Evolutionary conservation across 768 basidiomycete genomes (phyloP).

Genomic region (Mycena albidolilacea): DNA sequence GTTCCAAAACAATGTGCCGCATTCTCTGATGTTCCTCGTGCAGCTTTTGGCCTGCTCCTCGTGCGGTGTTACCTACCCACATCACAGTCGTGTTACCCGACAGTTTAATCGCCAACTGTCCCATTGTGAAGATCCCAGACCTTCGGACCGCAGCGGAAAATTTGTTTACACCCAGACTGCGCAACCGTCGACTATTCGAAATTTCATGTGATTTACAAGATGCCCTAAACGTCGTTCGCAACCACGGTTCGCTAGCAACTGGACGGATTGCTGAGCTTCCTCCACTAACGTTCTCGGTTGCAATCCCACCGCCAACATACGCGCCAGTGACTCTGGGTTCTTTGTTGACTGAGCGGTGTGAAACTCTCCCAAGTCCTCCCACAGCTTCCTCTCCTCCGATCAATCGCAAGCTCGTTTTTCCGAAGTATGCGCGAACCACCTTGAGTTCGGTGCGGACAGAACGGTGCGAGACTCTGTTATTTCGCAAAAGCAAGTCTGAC

Average conservation of each 20-base stretch:
- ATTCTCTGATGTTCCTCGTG: no score
- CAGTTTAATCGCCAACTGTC: not conserved
- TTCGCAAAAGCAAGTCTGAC: not conserved
- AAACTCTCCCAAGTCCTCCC: no score
- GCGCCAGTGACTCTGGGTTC: not conserved
- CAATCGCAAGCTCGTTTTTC: no score
- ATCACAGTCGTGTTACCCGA: slow-evolving; percentile 5
- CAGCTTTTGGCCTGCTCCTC: slow-evolving; percentile 11
- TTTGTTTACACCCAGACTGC: slow-evolving; percentile 4
- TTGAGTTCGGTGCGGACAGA: not conserved
- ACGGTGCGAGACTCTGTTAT: not conserved
- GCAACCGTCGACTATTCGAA: slow-evolving; percentile 23
- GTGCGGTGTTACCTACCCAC: not conserved
- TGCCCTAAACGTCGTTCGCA: not conserved
- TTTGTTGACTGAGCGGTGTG: not conserved
- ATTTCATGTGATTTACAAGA: not conserved
- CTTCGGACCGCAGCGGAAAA: not conserved
- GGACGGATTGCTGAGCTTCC: not conserved
- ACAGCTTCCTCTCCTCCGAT: no score
- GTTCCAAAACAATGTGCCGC: no score
- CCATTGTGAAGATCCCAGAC: slow-evolving; percentile 7
- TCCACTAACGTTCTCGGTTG: not conserved
- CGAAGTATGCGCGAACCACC: no score
- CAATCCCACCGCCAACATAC: not conserved
- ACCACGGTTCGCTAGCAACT: not conserved